Base-by-base conservation (phyloP, 306 rosid genomes). In the Senna siamea region DNA sequence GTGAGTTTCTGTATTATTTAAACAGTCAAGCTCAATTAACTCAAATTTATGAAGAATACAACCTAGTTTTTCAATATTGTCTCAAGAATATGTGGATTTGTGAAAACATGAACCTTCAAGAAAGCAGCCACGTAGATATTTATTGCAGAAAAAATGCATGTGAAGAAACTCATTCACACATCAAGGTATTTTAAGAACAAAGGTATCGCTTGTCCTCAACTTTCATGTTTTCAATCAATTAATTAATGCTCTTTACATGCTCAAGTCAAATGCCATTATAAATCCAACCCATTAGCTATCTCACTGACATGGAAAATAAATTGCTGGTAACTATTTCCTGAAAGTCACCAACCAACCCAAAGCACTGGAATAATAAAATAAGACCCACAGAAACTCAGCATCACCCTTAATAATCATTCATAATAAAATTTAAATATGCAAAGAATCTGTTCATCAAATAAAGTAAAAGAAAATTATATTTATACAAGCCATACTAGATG, bases 361-460 rank as follows among this genome's bases (percentile, higher is more conserved):
- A 60, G 12, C 72, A 30, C 9, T 32, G 4, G n/a, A 73, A 37
- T 17, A 53, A 56, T 54, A 60, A 32, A 60, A 68, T 14, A 61
- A 74, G 44, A 53, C 70, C 74, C 43, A 73, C 20, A n/a, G 59
- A 67, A 60, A 34, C 59, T 60, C 18, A 22, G 20, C 52, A 32
- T 73, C n/a, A 48, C 47, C 75, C 75, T 56, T 22, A 68, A 53
- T 73, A 58, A 71, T 19, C 14, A 61, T 61, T 17, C n/a, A 35
- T 61, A 32, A 28, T 54, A 59, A 60, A 57, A 30, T n/a, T 67
- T 41, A 17, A 44, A 70, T 38, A 57, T n/a, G 56, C 51, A 60
- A 5, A 59, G 51, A 72, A 66, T n/a, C n/a, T n/a, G n/a, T n/a
- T n/a, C n/a, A n/a, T n/a, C n/a, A n/a, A n/a, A n/a, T n/a, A n/a